These are phyloP conservation scores for Penicillium sp. DNA, from an alignment of 2,329 filamentous ascomycete species.

Conservation along the genomic window DNA sequence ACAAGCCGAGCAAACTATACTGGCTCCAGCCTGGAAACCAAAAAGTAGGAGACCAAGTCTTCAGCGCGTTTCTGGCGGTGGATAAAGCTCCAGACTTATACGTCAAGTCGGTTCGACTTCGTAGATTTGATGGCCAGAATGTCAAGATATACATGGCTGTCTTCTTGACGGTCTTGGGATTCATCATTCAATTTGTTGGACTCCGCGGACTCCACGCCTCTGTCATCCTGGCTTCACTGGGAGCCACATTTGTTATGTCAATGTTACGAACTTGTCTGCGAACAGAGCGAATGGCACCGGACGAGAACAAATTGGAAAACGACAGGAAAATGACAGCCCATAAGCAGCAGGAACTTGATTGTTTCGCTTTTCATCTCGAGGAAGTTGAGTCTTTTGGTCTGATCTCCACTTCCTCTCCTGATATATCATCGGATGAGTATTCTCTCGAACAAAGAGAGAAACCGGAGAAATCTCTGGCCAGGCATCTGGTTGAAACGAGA, in stretches of 20 bases:
- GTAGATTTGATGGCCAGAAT: conserved; percentile 10
- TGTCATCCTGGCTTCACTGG: conserved; percentile 35
- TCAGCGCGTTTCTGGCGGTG: conserved; percentile 34
- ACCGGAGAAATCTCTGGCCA: neutral
- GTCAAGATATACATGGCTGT: conserved; percentile 24
- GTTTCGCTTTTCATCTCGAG: conserved; percentile 29
- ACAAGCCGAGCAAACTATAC: conserved; percentile 30
- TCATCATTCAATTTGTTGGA: conserved; percentile 39
- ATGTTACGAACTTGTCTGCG: conserved; percentile 34
- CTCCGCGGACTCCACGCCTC: conserved; percentile 37
- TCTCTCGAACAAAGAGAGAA: neutral
- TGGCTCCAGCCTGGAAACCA: conserved; percentile 41
- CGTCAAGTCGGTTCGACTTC: conserved; percentile 27
- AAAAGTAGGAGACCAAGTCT: conserved; percentile 37
- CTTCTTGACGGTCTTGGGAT: conserved; percentile 30
- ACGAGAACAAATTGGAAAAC: conserved; percentile 26
- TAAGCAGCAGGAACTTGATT: conserved; percentile 33
- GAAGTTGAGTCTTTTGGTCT: conserved; percentile 23
- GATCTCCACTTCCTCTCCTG: neutral
- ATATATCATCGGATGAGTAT: conserved; percentile 2
- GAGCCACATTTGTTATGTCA: conserved; percentile 36
- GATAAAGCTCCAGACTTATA: conserved; percentile 24
- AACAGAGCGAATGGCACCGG: conserved; percentile 28
- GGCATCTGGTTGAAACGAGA: conserved; percentile 21
- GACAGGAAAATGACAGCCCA: conserved; percentile 21